Base-by-base conservation (phyloP, 306 rosid genomes). In the Abrus precatorius region DNA sequence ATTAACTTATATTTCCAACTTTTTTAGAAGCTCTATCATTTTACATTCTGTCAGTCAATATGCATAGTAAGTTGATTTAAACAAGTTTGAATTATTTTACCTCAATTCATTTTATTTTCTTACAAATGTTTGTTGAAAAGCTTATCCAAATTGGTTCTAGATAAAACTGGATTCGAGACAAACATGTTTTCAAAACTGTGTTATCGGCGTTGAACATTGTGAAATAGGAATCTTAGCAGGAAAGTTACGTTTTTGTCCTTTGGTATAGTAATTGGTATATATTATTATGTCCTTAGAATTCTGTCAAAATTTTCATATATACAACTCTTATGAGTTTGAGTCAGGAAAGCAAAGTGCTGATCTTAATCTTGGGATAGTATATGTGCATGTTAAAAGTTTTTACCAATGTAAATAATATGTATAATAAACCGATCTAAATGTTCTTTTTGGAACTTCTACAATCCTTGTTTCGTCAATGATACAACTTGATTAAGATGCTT, bases 201-300 rank as follows among this genome's bases (percentile, higher is more conserved):
- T 47, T 14, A 4, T 28, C 2, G 6, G 20, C 59, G 53, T 33
- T 63, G 12, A 61, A 69, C 47, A 36, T n/a, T 20, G 5, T 75
- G 72, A 62, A 69, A 44, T 45, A 29, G 27, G 74, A 61, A 69
- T 68, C 55, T 68, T 33, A 38, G 53, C 55, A 7, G 54, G 50
- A 57, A 43, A 33, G 10, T 80, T 9, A 0, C 64, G 2, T 6
- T 14, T 1, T 61, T n/a, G 14, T 28, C 13, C 45, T 48, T n/a
- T 34, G 44, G n/a, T 44, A 36, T 74, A 50, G 30, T 8, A 5
- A 49, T 28, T 40, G 64, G 67, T 28, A 9, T 67, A 44, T 10
- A 69, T 69, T 52, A 6, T 71, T 60, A 54, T 40, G 38, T 48
- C 11, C 13, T 60, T 50, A 27, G 48, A 49, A 57, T 53, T 69